Conservation (phyloP, 768 basidiomycete genomes). For the Goffeauzyma gilvescens region DNA sequence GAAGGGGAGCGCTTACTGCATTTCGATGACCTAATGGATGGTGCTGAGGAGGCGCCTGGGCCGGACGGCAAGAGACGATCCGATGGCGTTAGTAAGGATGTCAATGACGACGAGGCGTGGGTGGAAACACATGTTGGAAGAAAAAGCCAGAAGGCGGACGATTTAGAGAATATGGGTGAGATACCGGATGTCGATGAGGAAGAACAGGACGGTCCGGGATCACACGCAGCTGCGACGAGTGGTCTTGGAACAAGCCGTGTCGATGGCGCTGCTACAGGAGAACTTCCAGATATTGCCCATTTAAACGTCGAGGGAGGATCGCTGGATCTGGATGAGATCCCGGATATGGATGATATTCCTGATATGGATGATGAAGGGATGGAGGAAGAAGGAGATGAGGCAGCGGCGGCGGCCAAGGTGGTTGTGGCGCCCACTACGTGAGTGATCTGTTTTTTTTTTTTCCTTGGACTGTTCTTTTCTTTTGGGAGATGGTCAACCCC, state of each 20-base stretch:
- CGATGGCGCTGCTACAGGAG: too few relatives aligned
- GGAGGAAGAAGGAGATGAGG: slow-evolving; percentile 58
- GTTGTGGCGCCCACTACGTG: slow-evolving; percentile 18
- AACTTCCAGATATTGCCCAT: too few relatives aligned
- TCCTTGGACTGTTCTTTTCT: too few relatives aligned
- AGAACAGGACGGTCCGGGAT: too few relatives aligned
- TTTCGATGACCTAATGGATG: slow-evolving; percentile 34
- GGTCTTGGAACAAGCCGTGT: too few relatives aligned
- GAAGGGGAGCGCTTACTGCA: slow-evolving; percentile 81
- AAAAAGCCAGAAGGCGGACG: too few relatives aligned
- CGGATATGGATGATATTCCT: slow-evolving; percentile 89
- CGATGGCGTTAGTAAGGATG: slow-evolving; percentile 35
- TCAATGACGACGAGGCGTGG: slow-evolving; percentile 67
- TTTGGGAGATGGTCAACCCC: too few relatives aligned
- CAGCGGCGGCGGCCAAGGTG: slow-evolving; percentile 37
- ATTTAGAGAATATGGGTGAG: slow-evolving; percentile 20
- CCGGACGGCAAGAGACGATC: slow-evolving; percentile 21
- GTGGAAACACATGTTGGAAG: slow-evolving; percentile 91
- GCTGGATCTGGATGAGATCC: slow-evolving; percentile 41
- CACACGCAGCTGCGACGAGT: too few relatives aligned
- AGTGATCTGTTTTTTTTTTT: too few relatives aligned
- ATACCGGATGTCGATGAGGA: slow-evolving; percentile 23
- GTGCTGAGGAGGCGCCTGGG: slow-evolving; percentile 28
- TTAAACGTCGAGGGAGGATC: slow-evolving; percentile 8
- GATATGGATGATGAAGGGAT: slow-evolving; percentile 88